Conservation (phyloP, 2,329 filamentous ascomycete species). For the Penicillium sp. region DNA sequence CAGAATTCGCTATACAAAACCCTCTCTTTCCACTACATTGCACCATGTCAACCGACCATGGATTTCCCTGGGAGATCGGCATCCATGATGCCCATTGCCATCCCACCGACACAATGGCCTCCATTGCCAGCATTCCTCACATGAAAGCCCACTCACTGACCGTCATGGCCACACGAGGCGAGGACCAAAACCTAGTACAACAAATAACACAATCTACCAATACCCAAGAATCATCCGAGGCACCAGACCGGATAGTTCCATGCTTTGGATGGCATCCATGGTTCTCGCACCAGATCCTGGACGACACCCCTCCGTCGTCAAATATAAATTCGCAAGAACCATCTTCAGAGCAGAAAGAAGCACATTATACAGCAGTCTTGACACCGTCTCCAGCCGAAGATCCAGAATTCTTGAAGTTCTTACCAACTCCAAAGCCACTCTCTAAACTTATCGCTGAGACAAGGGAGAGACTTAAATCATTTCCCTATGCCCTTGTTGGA, state of each 20-base stretch:
- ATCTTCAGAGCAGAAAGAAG: slow-evolving; percentile 29
- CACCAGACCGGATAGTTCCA: slow-evolving; percentile 52
- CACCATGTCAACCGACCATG: slow-evolving; percentile 16
- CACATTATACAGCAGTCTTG: slow-evolving; percentile 58
- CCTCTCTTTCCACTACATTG: background rate
- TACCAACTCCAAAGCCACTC: slow-evolving; percentile 57
- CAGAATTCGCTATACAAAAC: background rate
- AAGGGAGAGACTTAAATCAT: slow-evolving; percentile 46
- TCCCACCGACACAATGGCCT: slow-evolving; percentile 64
- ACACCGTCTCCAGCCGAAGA: slow-evolving; percentile 49
- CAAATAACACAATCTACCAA: slow-evolving; percentile 43
- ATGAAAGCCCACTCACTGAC: slow-evolving; percentile 62
- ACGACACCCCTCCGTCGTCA: slow-evolving; percentile 34
- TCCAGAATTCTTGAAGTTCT: slow-evolving; percentile 46
- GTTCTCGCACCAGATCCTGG: slow-evolving; percentile 64
- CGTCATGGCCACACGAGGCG: slow-evolving; percentile 61
- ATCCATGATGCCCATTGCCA: slow-evolving; percentile 67
- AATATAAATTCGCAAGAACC: background rate
- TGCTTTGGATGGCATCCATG: slow-evolving; percentile 70
- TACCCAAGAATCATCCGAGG: slow-evolving; percentile 4
- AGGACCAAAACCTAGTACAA: slow-evolving; percentile 62
- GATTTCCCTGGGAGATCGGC: slow-evolving; percentile 63
- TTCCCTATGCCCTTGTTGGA: slow-evolving; percentile 59
- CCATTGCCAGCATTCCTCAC: slow-evolving; percentile 52
- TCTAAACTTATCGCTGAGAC: slow-evolving; percentile 54